Evolutionary conservation across 768 basidiomycete genomes (phyloP).

Genomic region (Pilatotrama ljubarskyi): DNA sequence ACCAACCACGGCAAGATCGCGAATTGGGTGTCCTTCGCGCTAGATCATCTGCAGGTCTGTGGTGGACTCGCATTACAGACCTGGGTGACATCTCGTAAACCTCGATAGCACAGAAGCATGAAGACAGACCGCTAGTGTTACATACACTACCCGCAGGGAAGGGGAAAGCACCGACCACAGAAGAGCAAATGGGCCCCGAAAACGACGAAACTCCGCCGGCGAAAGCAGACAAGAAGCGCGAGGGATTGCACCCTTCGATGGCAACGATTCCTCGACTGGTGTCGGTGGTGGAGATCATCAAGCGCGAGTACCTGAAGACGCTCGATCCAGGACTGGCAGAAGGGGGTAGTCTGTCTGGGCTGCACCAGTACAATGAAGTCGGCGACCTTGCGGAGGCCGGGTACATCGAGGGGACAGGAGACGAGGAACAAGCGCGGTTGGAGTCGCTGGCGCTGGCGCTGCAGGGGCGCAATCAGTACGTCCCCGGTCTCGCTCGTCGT

Average conservation of each 20-base stretch:
- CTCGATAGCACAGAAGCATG: constrained; percentile 41
- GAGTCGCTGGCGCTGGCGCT: constrained; percentile 39
- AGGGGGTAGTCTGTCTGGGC: constrained; percentile 42
- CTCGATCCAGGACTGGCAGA: constrained; percentile 45
- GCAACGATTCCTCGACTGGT: constrained; percentile 61
- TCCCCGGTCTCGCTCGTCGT: not conserved
- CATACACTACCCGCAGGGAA: constrained; percentile 55
- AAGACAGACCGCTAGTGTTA: constrained; percentile 49
- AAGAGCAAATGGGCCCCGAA: not conserved
- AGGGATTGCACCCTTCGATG: constrained; percentile 38
- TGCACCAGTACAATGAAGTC: constrained; percentile 79
- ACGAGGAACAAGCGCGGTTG: constrained; percentile 37
- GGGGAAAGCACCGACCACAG: not conserved
- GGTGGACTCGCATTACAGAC: too few species aligned
- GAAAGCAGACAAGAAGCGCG: constrained; percentile 14
- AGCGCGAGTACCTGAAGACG: constrained; percentile 69
- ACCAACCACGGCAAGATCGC: constrained; percentile 38
- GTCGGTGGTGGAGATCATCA: constrained; percentile 81
- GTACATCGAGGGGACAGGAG: constrained; percentile 22
- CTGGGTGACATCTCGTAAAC: not conserved
- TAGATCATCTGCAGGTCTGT: constrained; percentile 39
- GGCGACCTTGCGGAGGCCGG: constrained; percentile 51
- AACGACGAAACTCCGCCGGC: constrained; percentile 5
- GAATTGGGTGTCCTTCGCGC: constrained; percentile 38
- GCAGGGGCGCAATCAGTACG: constrained; percentile 62